A percentile compares a stretch with the other conserved stretches of the same genome.
Evolutionary conservation across 2,329 filamentous ascomycete species (phyloP).

Genomic region (Penicillium freii): DNA sequence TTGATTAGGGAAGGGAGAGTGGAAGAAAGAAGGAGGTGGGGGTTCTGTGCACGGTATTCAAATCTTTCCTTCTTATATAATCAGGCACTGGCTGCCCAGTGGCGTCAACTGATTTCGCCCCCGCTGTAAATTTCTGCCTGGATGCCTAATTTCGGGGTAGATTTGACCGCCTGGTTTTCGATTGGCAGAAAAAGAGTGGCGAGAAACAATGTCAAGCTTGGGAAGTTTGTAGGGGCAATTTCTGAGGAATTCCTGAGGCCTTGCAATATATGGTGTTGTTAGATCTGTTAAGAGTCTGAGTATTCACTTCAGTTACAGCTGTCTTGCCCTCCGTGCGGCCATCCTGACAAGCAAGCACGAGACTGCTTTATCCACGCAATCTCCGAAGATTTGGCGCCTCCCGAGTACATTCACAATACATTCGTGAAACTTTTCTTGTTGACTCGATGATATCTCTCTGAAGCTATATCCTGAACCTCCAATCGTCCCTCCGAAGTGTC

Average conservation of each 20-base stretch:
- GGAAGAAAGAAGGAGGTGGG: constrained; percentile 19
- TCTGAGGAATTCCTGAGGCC: background rate
- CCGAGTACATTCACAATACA: background rate
- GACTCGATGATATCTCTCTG: background rate
- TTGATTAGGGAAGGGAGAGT: constrained; percentile 9
- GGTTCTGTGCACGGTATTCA: constrained; percentile 18
- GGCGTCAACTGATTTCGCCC: constrained; percentile 9
- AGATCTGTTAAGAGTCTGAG: background rate
- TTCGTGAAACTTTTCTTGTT: background rate
- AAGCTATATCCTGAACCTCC: background rate
- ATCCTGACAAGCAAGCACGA: background rate
- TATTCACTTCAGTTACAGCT: background rate
- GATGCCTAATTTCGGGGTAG: constrained; percentile 1
- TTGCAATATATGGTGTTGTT: background rate
- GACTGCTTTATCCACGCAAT: background rate
- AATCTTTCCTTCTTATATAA: constrained; percentile 25
- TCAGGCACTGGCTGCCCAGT: constrained; percentile 23
- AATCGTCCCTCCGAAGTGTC: background rate
- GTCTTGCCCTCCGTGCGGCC: background rate
- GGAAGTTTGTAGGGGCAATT: background rate
- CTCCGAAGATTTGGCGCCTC: background rate
- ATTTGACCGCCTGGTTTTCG: constrained; percentile 7
- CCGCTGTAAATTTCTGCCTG: background rate
- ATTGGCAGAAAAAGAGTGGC: constrained; percentile 1
- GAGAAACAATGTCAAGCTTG: background rate